phyloP scores from a whole-genome alignment of 1,139 yeast species.

The Meyerozyma guilliermondii region DNA sequence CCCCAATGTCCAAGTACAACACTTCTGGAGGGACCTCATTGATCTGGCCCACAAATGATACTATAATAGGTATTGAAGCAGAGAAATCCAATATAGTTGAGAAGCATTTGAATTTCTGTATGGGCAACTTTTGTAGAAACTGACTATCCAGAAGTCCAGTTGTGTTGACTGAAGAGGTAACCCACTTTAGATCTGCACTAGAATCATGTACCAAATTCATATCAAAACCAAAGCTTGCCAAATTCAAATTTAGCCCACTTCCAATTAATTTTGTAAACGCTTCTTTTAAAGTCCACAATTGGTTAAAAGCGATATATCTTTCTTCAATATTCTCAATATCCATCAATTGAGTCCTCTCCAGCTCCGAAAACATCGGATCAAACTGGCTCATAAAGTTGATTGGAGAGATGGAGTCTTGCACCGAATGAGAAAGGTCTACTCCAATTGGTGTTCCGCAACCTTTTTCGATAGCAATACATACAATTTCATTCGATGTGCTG shows the following conservation, averaged over 20 bases:
- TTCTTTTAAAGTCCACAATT: slow-evolving; percentile 72
- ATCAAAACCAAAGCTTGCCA: slow-evolving; percentile 20
- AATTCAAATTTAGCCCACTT: slow-evolving; percentile 52
- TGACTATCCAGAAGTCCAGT: neutral
- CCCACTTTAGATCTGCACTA: neutral
- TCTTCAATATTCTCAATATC: slow-evolving; percentile 8
- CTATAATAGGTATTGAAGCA: neutral
- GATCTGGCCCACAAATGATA: slow-evolving; percentile 1
- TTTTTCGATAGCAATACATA: slow-evolving; percentile 38
- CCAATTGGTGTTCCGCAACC: slow-evolving; percentile 38
- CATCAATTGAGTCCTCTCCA: slow-evolving; percentile 33
- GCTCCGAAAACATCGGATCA: slow-evolving; percentile 40
- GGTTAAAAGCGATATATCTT: slow-evolving; percentile 38
- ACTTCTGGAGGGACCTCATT: neutral
- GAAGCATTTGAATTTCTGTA: neutral
- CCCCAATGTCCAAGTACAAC: neutral
- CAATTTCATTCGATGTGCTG: slow-evolving; percentile 52
- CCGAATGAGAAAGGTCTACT: slow-evolving; percentile 55
- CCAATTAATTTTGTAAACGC: slow-evolving; percentile 62
- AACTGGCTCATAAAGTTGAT: slow-evolving; percentile 38
- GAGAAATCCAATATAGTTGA: neutral
- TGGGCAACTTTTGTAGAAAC: neutral
- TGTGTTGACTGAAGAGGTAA: neutral
- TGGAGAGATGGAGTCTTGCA: slow-evolving; percentile 33
- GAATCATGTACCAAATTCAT: neutral